Evolutionary conservation across 2,329 filamentous ascomycete species (phyloP).

Genomic region (Verruconis gallopava): DNA sequence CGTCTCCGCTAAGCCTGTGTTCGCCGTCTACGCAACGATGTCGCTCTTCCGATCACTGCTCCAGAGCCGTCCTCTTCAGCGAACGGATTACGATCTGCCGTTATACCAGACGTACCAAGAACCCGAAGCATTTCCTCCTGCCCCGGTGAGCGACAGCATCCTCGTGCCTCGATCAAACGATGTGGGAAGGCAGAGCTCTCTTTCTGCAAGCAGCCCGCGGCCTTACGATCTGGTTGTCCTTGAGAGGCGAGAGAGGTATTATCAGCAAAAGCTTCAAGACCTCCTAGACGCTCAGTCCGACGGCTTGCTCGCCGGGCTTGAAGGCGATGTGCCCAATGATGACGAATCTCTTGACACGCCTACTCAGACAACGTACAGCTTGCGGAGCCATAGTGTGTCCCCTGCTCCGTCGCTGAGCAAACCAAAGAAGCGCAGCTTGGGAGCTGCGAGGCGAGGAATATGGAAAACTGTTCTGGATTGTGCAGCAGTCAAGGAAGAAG

Average conservation of each 20-base stretch:
- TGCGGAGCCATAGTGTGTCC: constrained; percentile 34
- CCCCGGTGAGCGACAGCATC: constrained; percentile 12
- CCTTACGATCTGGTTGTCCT: constrained; percentile 33
- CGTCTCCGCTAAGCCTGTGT: too few species aligned
- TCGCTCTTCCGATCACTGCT: neutral
- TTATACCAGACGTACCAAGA: neutral
- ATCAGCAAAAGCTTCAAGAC: constrained; percentile 44
- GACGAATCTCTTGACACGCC: constrained; percentile 38
- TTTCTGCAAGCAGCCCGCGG: constrained; percentile 17
- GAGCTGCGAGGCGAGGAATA: constrained; percentile 51
- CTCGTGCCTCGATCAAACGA: constrained; percentile 9
- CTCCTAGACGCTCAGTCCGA: constrained; percentile 49
- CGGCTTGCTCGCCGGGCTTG: constrained; percentile 38
- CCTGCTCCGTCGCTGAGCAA: constrained; percentile 34
- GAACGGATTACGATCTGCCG: constrained; percentile 6
- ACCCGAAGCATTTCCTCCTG: constrained; percentile 11
- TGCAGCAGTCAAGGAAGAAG: constrained; percentile 53
- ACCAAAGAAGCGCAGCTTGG: constrained; percentile 43
- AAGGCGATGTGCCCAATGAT: constrained; percentile 23
- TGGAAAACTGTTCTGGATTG: constrained; percentile 50
- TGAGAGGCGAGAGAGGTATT: constrained; percentile 38
- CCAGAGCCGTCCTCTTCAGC: neutral
- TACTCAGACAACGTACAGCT: constrained; percentile 26
- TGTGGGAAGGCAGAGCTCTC: neutral
- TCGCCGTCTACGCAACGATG: neutral